Conservation (phyloP, 2,329 filamentous ascomycete genomes). For the Xenoacremonium recifei region DNA sequence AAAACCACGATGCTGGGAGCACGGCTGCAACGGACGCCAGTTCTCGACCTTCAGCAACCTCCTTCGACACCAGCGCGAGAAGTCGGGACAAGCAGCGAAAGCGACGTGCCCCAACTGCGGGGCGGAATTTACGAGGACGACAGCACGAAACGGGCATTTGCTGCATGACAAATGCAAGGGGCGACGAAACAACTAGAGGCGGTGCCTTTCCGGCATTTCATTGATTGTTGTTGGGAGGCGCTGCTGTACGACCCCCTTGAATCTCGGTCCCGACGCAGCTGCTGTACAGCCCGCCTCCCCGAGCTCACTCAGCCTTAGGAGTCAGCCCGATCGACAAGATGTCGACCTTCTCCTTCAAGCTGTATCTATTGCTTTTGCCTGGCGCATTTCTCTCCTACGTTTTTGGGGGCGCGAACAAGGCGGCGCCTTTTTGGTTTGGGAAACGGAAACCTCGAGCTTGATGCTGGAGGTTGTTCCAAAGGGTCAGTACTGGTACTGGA, state of each 20-base stretch:
- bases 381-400: conserved; percentile 13
- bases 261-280: conserved; percentile 11
- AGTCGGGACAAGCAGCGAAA: conserved; percentile 87
- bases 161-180: conserved; percentile 91
- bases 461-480: conserved; percentile 12
- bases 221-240: conserved; percentile 9
- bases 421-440: conserved; percentile 23
- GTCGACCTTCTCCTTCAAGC: conserved; percentile 7
- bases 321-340: conserved; percentile 15
- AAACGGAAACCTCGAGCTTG: conserved; percentile 9
- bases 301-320: conserved; percentile 20
- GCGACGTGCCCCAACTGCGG: conserved; percentile 88
- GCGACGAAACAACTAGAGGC: conserved; percentile 28
- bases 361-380: conserved; percentile 11
- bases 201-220: conserved; percentile 5
- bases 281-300: conserved; percentile 8
- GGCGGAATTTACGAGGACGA: conserved; percentile 88
- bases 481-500: conserved; percentile 6
- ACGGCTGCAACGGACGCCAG: conserved; percentile 91
- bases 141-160: conserved; percentile 82
- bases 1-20: conserved; percentile 97
- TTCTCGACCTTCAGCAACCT: conserved; percentile 98
- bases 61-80: conserved; percentile 88
- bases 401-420: conserved; percentile 9
- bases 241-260: conserved; percentile 9